Evolutionary conservation across 1,139 yeast species (phyloP), one percentile per base, ranked within the genome.

Genomic region (Yamadazyma jaroonii): DNA sequence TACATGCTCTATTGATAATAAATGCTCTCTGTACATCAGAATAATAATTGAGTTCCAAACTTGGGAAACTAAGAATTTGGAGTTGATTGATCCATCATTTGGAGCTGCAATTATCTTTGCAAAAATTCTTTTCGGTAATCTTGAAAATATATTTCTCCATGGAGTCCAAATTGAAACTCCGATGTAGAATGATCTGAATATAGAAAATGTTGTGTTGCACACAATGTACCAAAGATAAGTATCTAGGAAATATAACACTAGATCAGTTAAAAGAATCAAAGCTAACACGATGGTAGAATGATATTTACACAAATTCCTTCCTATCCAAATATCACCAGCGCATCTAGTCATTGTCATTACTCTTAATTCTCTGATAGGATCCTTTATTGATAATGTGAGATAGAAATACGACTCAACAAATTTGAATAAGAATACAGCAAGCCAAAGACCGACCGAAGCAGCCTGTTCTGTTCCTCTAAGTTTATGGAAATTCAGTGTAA

Each of bases 81-180:
- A 54, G 35, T 63, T 62, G 21, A 53, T 48, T 9, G 56, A 56
- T 6, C 57, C 52, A 35, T 62, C 62, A 29, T 34, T 31, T 4
- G 64, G 50, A 8, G 63, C 54, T 7, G 63, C 58, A 9, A 74
- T 52, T 3, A 75, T 59, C 41, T 74, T 74, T 8, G 77, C 66
- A 35, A 62, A 59, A 9, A 75, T 74, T 42, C 81, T 54, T 41
- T 73, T 72, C 2, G 81, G 81, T 12, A 76, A 52, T 28, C 78
- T 55, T 2, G 76, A 63, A 45, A 72, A 75, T 34, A 73, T 68
- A 44, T 73, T 76, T 48, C 77, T 64, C 81, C 81, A 75, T 1
- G 81, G 81, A 6, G 80, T 74, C 76, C 78, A 74, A 14, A 75
- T 69, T 1, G 80, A 73, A 10, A 72, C 69, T 1, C 81, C 81